Conservation (phyloP, 495 filamentous ascomycete genomes). For the Astrothelium macrocarpum region DNA sequence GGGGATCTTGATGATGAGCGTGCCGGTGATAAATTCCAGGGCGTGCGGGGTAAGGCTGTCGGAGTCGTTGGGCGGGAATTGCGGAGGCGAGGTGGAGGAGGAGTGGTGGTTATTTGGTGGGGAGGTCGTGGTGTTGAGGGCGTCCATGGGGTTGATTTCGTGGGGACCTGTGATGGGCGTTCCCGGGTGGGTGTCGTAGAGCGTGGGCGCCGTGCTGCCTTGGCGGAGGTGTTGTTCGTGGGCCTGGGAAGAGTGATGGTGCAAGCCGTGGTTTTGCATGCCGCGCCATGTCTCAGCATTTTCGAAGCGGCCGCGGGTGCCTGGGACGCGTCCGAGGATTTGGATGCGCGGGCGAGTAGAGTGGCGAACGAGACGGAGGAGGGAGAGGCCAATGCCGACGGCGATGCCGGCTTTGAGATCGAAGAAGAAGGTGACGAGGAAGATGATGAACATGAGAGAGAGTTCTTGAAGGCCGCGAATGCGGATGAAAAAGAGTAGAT, state of each 20-base stretch:
- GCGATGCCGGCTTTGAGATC: constrained; percentile 31
- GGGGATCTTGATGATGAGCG: constrained; percentile 92
- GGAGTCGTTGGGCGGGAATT: neutral
- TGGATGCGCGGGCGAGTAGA: constrained; percentile 88
- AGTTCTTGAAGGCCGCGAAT: constrained; percentile 82
- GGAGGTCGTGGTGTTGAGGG: neutral
- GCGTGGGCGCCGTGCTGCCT: neutral
- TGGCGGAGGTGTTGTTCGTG: neutral
- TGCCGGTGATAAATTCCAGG: constrained; percentile 83
- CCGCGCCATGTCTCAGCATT: constrained; percentile 64
- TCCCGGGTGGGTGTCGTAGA: constrained; percentile 1
- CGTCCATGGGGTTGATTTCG: neutral
- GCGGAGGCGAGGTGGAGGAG: neutral
- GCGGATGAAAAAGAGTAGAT: constrained; percentile 78
- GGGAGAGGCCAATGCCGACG: constrained; percentile 29
- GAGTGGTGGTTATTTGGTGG: neutral
- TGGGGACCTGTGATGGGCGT: neutral
- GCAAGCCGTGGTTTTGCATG: neutral
- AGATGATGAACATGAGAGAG: constrained; percentile 77
- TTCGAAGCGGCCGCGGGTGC: constrained; percentile 65
- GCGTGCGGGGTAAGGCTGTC: constrained; percentile 40
- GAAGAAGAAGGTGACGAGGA: constrained; percentile 84
- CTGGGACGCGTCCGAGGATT: constrained; percentile 84
- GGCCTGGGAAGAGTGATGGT: neutral
- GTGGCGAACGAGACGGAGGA: constrained; percentile 83